Evolutionary conservation across 805 yeast species (phyloP).

Genomic region (Lachancea waltii): DNA sequence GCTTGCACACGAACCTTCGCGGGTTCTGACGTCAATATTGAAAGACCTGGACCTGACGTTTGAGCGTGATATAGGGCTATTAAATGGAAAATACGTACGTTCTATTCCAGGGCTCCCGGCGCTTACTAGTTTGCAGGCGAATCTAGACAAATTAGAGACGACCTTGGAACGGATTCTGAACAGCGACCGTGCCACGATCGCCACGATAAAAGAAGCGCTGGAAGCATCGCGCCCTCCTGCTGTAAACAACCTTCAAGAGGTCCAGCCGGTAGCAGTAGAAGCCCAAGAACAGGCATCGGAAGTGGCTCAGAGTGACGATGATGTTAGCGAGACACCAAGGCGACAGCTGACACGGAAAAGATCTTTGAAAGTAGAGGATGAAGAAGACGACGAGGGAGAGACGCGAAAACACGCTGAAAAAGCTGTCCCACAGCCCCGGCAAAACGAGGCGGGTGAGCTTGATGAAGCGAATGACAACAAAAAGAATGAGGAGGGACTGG

Average conservation of each 20-base stretch:
- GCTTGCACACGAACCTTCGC: slow-evolving; percentile 34
- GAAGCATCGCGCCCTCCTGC: slow-evolving; percentile 4
- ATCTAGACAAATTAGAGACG: slow-evolving; percentile 27
- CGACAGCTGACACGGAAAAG: slow-evolving; percentile 13
- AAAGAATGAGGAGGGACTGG: too few relatives aligned
- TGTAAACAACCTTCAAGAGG: not conserved
- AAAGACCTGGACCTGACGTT: slow-evolving; percentile 47
- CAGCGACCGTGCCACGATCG: slow-evolving; percentile 20
- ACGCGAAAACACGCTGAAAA: slow-evolving; percentile 18
- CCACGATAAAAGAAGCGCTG: slow-evolving; percentile 12
- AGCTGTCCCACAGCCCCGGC: slow-evolving; percentile 12
- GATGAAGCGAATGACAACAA: too few relatives aligned
- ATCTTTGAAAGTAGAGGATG: slow-evolving; percentile 12
- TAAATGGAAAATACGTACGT: slow-evolving; percentile 51
- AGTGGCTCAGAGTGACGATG: slow-evolving; percentile 25
- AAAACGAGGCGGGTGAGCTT: too few relatives aligned
- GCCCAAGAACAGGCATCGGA: too few relatives aligned
- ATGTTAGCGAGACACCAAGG: slow-evolving; percentile 13
- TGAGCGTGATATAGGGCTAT: slow-evolving; percentile 52
- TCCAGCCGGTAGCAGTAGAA: slow-evolving; percentile 4
- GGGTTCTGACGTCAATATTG: slow-evolving; percentile 44
- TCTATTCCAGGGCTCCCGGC: slow-evolving; percentile 37
- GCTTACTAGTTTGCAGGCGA: slow-evolving; percentile 39
- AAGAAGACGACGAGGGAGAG: slow-evolving; percentile 12
- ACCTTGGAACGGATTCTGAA: slow-evolving; percentile 20